Percentiles rank a stretch among this genome's conserved stretches.
Conservation (phyloP, 2,329 filamentous ascomycete species). For the Trichoderma lentiforme region DNA sequence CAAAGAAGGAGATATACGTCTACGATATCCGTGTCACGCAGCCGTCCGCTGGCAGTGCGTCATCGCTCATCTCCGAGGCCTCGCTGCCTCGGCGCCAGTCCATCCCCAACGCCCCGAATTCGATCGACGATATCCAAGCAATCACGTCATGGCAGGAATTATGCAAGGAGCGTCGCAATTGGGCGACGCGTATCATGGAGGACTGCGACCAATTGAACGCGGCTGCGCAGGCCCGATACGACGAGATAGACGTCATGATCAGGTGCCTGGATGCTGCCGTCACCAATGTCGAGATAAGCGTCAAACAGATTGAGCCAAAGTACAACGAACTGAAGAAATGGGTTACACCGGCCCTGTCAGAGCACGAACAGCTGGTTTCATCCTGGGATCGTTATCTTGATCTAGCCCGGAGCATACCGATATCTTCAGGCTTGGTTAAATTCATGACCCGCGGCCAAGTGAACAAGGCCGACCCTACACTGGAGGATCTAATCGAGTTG, state of each 20-base stretch:
- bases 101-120: conserved; percentile 71
- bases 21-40: conserved; percentile 80
- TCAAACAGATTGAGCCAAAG: conserved; percentile 68
- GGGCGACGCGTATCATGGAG: conserved; percentile 69
- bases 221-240: conserved; percentile 61
- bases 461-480: conserved; percentile 50
- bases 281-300: conserved; percentile 74
- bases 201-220: conserved; percentile 65
- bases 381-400: conserved; percentile 68
- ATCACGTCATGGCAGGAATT: conserved; percentile 85
- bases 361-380: conserved; percentile 61
- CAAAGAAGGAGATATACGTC: conserved; percentile 80
- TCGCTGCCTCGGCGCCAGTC: conserved; percentile 54
- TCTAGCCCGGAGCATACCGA: conserved; percentile 60
- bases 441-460: conserved; percentile 56
- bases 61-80: conserved; percentile 46
- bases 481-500: conserved; percentile 74
- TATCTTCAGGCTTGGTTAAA: conserved; percentile 62
- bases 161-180: conserved; percentile 75
- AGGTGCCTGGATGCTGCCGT: conserved; percentile 81
- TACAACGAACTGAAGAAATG: conserved; percentile 68
- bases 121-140: conserved; percentile 73
- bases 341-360: conserved; percentile 63
- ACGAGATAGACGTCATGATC: conserved; percentile 72
- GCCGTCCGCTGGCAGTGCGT: conserved; percentile 44